Evolutionary conservation across 306 rosid genomes (phyloP), one percentile per base, ranked within the genome.

Genomic region (Alnus glutinosa): DNA sequence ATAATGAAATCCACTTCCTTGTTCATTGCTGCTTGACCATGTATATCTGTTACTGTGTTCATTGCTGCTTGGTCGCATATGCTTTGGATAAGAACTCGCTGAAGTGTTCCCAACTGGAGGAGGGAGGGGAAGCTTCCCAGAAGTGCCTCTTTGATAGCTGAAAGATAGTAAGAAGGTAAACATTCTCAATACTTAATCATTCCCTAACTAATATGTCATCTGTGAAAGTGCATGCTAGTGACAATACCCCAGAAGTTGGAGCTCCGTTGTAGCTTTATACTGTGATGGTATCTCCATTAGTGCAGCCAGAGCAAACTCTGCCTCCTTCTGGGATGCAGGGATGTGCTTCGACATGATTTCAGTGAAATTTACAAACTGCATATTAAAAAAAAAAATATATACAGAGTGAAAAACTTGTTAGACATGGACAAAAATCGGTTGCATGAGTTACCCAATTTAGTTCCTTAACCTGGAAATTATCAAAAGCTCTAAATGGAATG

Each of bases 311-410:
- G 77, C 77, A 55, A 74, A 74, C 14, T 36, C 77, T 8, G 77
- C 42, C 64, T 74, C 77, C 23, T 74, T 74, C 77, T n/a, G 36
- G 77, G 66, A 52, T 37, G 30, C 14, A 54, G 66, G 50, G 30
- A 37, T 37, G 28, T 37, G 8, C 30, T 70, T 79, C 13, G 36
- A 10, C 81, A 79, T 79, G 30, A 83, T 83, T 4, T 83, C 80
- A 10, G 83, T 75, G 14, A 83, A 83, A 49, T 83, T 83, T 32
- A 83, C 86, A 16, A 83, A 83, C 86, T 83, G 83, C 77, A 52
- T 55, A 48, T 16, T 12, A 19, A 62, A 59, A 3, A 51, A 66
- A n/a, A 44, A 50, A 36, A 6, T 9, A 9, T 9, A 47, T 2
- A 4, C 18, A 12, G 34, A 13, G 57, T 76, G 1, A 48, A 59